These are phyloP conservation scores for Penicillium waksmanii DNA, from an alignment of 495 filamentous ascomycete genomes.

Conservation along the genomic window DNA sequence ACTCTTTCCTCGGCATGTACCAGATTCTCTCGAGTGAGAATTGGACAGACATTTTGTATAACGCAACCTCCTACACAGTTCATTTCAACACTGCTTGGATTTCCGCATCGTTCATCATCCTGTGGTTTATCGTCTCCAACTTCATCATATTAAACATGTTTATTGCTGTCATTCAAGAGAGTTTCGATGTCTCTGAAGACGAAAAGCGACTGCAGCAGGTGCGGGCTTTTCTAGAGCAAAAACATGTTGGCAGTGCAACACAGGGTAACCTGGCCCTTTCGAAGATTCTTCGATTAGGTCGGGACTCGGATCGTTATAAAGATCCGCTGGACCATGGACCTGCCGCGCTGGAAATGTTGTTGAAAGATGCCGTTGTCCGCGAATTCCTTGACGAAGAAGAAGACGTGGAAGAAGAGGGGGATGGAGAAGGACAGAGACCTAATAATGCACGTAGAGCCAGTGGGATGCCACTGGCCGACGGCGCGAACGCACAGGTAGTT, in stretches of 20 bases:
- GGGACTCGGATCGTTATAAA: conserved; percentile 61
- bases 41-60: conserved; percentile 90
- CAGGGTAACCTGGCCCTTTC: conserved; percentile 81
- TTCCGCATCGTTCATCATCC: conserved; percentile 85
- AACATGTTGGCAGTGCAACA: conserved; percentile 71
- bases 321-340: conserved; percentile 88
- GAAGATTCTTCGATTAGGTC: conserved; percentile 82
- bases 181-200: conserved; percentile 99
- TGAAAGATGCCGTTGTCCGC: conserved; percentile 91
- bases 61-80: conserved; percentile 68
- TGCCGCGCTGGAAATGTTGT: conserved; percentile 88
- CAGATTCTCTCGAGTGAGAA: conserved; percentile 96
- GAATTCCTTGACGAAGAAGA: conserved; percentile 87
- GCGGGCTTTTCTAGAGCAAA: conserved; percentile 87
- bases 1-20: conserved; percentile 97
- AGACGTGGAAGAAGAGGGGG: conserved; percentile 26
- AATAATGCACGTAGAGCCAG: conserved; percentile 26
- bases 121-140: conserved; percentile 94
- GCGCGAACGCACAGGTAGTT: conserved; percentile 36
- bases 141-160: conserved; percentile 99
- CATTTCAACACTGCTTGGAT: conserved; percentile 81
- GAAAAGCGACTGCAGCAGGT: conserved; percentile 97
- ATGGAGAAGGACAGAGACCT: conserved; percentile 27
- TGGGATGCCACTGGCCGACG: conserved; percentile 19
- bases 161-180: conserved; percentile 99